Conservation (phyloP, 805 yeast genomes). For the Yarrowia phangngaensis region DNA sequence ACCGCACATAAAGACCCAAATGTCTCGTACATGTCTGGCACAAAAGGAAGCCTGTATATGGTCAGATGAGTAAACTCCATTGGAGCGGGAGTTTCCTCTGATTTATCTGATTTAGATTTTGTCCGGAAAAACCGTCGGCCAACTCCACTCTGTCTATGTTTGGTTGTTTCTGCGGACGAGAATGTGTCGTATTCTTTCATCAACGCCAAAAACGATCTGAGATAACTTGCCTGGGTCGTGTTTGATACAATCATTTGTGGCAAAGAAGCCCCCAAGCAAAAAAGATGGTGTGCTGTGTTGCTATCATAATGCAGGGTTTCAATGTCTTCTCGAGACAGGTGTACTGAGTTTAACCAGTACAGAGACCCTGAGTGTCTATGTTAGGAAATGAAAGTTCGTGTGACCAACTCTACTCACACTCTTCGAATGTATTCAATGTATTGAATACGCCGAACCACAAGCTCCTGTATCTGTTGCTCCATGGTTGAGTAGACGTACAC, state of each 20-base stretch:
- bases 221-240: slow-evolving; percentile 28
- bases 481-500: slow-evolving; percentile 7
- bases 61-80: slow-evolving; percentile 30
- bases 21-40: slow-evolving; percentile 35
- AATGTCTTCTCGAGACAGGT: slow-evolving; percentile 27
- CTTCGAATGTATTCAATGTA: slow-evolving; percentile 31
- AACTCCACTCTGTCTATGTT: slow-evolving; percentile 31
- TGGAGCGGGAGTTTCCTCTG: slow-evolving; percentile 7
- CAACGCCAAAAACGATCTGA: slow-evolving; percentile 28
- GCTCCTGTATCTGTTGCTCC: slow-evolving; percentile 30
- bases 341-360: slow-evolving; percentile 31
- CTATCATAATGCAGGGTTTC: slow-evolving; percentile 29
- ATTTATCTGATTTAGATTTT: slow-evolving; percentile 30
- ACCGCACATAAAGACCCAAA: slow-evolving; percentile 33
- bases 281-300: slow-evolving; percentile 29
- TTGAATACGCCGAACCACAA: slow-evolving; percentile 30
- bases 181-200: slow-evolving; percentile 32
- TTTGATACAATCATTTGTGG: slow-evolving; percentile 27
- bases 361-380: slow-evolving; percentile 30
- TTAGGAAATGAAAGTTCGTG: neutral
- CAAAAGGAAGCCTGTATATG: slow-evolving; percentile 34
- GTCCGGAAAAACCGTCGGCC: slow-evolving; percentile 32
- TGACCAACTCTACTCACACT: slow-evolving; percentile 30
- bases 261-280: slow-evolving; percentile 32
- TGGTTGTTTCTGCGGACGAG: slow-evolving; percentile 28